Base-by-base conservation (phyloP, 805 yeast genomes). In the Starmerella sp. region DNA sequence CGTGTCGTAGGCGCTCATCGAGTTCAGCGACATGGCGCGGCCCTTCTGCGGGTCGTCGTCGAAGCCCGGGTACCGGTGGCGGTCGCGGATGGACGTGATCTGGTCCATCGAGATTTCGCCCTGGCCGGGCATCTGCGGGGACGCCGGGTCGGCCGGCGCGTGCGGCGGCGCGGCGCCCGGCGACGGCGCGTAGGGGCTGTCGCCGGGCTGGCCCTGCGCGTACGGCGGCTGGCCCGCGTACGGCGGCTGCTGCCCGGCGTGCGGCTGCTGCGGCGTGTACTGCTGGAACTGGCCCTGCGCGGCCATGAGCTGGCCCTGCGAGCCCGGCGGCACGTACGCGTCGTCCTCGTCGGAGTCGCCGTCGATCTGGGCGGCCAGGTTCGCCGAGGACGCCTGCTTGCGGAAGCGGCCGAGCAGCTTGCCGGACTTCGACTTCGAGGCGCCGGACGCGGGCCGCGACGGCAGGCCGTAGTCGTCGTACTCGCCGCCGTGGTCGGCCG, bases 61-160 rank as follows among this genome's bases (percentile, higher is more conserved):
- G 17, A 62, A 43, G 17, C 65, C 58, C 1, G 72, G 71, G 58
- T 69, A 68, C 28, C 72, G 57, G 54, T 66, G 69, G n/a, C 71
- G 60, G 57, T 66, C 72, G 22, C 69, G 56, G 3, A 69, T 38
- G n/a, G 42, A 22, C 14, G 57, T 17, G n/a, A 60, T 34, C 54
- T 60, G 59, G 51, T 55, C 62, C 63, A 60, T 60, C 32, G 57
- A 52, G 48, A 60, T 56, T 6, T 60, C 60, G 37, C 52, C 51
- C 9, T 29, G 32, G 11, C 17, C 36, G 10, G 28, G 43, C 13
- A 17, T 2, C 30, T 11, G 17, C 15, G 51, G 45, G 11, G 45
- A 31, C 36, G 48, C 28, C 13, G 36, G 8, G 36, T 28, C 30
- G 10, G 35, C 37, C 7, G 29, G 46, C 28, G 34, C 32, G 28